Percentiles rank a stretch among this genome's conserved stretches.
Evolutionary conservation across 2,329 filamentous ascomycete genomes (phyloP).

Genomic region (Biscogniauxia sp.): DNA sequence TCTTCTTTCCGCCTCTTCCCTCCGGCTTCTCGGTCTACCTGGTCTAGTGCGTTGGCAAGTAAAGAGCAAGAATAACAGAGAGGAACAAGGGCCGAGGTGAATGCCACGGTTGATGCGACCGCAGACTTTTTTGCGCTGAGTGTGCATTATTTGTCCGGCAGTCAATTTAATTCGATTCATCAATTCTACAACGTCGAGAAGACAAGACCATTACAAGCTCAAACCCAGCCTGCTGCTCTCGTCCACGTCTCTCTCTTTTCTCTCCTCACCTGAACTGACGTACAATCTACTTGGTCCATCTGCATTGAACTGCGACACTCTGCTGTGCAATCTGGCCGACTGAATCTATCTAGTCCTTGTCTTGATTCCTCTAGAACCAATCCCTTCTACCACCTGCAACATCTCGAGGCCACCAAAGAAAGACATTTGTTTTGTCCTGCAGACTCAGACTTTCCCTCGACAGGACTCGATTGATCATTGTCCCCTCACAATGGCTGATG

Average conservation of each 20-base stretch:
- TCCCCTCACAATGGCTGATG: conserved; percentile 37
- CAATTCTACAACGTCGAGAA: conserved; percentile 9
- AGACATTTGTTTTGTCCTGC: not conserved
- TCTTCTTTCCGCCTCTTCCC: too few relatives aligned
- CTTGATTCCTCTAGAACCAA: not conserved
- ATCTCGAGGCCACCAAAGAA: not conserved
- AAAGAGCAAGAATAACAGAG: not conserved
- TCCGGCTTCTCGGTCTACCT: not conserved
- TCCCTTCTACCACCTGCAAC: not conserved
- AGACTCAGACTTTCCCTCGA: not conserved
- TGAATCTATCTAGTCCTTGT: not conserved
- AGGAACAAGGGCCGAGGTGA: conserved; percentile 6
- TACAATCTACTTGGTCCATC: conserved; percentile 9
- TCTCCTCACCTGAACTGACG: conserved; percentile 16
- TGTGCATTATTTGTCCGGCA: conserved; percentile 12
- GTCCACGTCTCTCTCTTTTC: conserved; percentile 8
- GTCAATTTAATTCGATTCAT: conserved; percentile 9
- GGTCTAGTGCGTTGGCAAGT: not conserved
- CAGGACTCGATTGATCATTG: not conserved
- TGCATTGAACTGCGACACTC: conserved; percentile 1
- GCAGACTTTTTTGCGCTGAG: conserved; percentile 11
- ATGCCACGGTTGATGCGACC: conserved; percentile 11
- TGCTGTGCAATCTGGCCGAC: not conserved
- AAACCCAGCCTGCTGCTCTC: not conserved
- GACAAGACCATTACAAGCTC: not conserved